Evolutionary conservation across 495 filamentous ascomycete genomes (phyloP), one percentile per base, ranked within the genome.

Genomic region (Penicillium odoratum): DNA sequence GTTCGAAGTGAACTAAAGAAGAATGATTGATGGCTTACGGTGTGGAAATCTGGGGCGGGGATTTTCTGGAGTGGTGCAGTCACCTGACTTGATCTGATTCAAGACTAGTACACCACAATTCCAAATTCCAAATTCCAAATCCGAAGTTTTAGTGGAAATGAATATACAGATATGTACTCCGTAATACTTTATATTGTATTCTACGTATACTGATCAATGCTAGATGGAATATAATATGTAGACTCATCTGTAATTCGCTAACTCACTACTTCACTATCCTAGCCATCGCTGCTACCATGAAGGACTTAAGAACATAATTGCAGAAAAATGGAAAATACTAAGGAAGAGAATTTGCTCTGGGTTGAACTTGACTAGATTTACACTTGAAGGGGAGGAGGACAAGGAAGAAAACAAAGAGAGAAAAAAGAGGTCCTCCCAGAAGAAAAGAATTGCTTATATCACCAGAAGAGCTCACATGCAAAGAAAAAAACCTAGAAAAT

Each of bases 21-120:
- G 28, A 33, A 21, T 46, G 52, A 21, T 46, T 46, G 52, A 21
- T 46, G 40, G 48, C 21, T 16, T 31, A 31, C 48, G 48, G 34
- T 51, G 31, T 51, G 48, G 48, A 48, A 33, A 30, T 16, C 46
- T 48, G 46, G 46, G 46, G 46, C 46, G 48, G 48, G 48, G 30
- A 49, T 49, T 49, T 49, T 49, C 47, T 33, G 26, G 16, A 16
- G 51, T 31, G 49, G 31, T 11, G 51, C 5, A 16, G 26, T 53
- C 51, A 53, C 51, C 33, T 53, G 51, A 42, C 36, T n/a, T 18
- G 33, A n/a, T 10, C 11, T n/a, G 11, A n/a, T 13, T 11, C 7
- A 40, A n/a, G 13, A 2, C n/a, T 16, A 3, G 11, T 5, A 10
- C 7, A 33, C 7, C 5, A 33, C 31, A 9, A 11, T 36, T 3